These are phyloP conservation scores for Salix caprea DNA, from an alignment of 345 rosid genomes.

Conservation along the genomic window DNA sequence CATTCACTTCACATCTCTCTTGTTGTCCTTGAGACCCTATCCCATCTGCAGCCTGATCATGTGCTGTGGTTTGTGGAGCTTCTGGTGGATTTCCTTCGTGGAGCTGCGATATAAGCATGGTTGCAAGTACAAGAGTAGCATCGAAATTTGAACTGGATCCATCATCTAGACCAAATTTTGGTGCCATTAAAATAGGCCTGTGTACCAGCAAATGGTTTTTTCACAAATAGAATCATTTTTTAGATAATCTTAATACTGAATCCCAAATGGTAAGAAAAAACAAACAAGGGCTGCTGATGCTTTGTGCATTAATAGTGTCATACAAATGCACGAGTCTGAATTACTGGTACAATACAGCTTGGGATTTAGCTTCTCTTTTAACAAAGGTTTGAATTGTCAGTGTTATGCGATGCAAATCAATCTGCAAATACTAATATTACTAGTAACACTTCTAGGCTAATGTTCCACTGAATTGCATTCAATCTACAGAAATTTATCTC, in stretches of 20 bases:
- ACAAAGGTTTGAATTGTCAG: neutral
- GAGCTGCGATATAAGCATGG: conserved; percentile 83
- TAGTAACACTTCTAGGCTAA: neutral
- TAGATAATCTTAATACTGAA: neutral
- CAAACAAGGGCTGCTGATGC: neutral
- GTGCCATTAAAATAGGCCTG: conserved; percentile 94
- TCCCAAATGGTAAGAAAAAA: neutral
- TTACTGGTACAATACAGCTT: neutral
- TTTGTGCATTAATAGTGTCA: neutral
- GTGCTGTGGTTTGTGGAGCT: conserved; percentile 34
- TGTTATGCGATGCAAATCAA: neutral
- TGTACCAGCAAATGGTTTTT: conserved; percentile 10
- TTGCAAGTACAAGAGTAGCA: conserved; percentile 82
- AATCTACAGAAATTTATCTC: neutral
- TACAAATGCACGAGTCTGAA: neutral
- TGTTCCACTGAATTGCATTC: neutral
- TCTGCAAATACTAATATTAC: neutral
- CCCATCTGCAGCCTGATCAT: conserved; percentile 34
- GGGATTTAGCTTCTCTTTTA: neutral
- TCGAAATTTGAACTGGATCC: conserved; percentile 67
- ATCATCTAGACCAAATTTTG: conserved; percentile 75
- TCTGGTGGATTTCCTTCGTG: conserved; percentile 55
- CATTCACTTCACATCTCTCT: conserved; percentile 46
- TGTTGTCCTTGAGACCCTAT: conserved; percentile 41
- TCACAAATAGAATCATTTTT: neutral